Evolutionary conservation across 208 protist genomes (phyloP), one percentile per base, ranked within the genome.

Genomic region (Trypanosoma melophagium): DNA sequence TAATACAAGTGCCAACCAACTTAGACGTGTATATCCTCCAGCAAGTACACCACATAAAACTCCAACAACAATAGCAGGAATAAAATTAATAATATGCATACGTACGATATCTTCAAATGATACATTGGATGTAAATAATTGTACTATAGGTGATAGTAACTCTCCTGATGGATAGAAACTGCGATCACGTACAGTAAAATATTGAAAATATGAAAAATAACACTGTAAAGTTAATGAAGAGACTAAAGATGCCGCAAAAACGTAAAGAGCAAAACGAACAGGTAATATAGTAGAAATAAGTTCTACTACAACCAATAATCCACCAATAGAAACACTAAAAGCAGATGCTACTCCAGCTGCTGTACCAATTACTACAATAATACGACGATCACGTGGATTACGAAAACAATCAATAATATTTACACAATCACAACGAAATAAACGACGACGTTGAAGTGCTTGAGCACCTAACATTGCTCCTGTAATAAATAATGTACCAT

Each of bases 391-490:
- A 47, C 79, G 74, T 31, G 82, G 82, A 66, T 84, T 87, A 44
- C 82, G 69, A 58, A 87, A 87, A 68, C 69, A 82, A 58, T 83
- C 71, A 19, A 87, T 75, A 56, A 87, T 76, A 59, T 79, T 74
- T 28, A 87, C 60, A 58, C 75, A 58, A 42, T 87, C 60, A 51
- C 69, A 83, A 24, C 71, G 77, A 52, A 87, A n/a, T 5, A 67
- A 65, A 41, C 71, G 81, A 9, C 75, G 71, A 17, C 81, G 70
- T 60, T 71, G 50, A 51, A 84, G 60, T 17, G 71, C 45, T 59
- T 83, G 76, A 12, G 75, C 73, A 0, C 76, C 78, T n/a, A 87
- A 59, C 82, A 87, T 87, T n/a, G 79, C 76, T 14, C 82, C 78
- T 3, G 60, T 56, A 19, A 83, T 56, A 58, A 84, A 79, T 24